Conservation (phyloP, 2,329 filamentous ascomycete species). For the Alternaria panax region DNA sequence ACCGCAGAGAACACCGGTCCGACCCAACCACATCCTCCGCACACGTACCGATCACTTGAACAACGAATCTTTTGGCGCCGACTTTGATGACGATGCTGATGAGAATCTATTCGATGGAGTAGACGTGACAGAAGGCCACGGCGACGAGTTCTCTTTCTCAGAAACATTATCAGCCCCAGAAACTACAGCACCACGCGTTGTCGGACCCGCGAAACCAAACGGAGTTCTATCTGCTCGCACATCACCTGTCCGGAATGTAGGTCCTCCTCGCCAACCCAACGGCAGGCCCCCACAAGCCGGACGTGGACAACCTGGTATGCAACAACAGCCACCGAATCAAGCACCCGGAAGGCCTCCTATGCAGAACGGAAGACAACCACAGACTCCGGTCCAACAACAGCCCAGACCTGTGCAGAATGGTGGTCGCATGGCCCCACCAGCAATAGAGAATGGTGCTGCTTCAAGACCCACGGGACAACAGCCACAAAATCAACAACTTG, state of each 20-base stretch:
- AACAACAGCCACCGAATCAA: slow-evolving; percentile 38
- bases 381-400: slow-evolving; percentile 36
- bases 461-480: slow-evolving; percentile 29
- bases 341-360: slow-evolving; percentile 27
- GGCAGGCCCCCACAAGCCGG: slow-evolving; percentile 32
- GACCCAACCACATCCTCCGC: slow-evolving; percentile 33
- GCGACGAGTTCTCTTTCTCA: slow-evolving; percentile 53
- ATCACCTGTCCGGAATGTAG: slow-evolving; percentile 30
- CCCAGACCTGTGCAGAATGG: slow-evolving; percentile 30
- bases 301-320: slow-evolving; percentile 31
- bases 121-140: slow-evolving; percentile 68
- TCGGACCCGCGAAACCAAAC: slow-evolving; percentile 24
- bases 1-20: slow-evolving; percentile 31
- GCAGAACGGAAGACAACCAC: slow-evolving; percentile 40
- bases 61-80: slow-evolving; percentile 46
- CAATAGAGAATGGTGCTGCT: slow-evolving; percentile 28
- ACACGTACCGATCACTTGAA: slow-evolving; percentile 45
- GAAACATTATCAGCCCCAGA: slow-evolving; percentile 32
- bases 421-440: slow-evolving; percentile 33
- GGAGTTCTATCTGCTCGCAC: slow-evolving; percentile 29
- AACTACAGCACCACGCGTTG: slow-evolving; percentile 19
- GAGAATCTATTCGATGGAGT: slow-evolving; percentile 66
- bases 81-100: slow-evolving; percentile 64
- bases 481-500: slow-evolving; percentile 28
- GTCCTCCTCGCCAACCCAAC: slow-evolving; percentile 30